Evolutionary conservation across 352 stramenopile species (phyloP).

Genomic region (Thraustochytrium sp.): DNA sequence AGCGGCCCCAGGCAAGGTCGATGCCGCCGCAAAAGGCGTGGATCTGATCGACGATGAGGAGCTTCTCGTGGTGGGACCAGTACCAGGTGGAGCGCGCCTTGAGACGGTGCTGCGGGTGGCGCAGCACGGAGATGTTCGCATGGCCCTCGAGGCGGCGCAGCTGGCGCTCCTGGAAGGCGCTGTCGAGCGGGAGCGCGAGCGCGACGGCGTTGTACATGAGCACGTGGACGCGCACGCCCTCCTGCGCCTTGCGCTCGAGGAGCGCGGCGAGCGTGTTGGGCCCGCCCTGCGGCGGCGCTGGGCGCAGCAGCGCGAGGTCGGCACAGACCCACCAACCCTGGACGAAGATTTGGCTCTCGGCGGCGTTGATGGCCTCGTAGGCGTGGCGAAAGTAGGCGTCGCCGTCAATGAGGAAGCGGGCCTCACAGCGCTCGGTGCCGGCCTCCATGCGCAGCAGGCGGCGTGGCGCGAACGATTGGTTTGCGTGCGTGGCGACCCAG

Average conservation of each 20-base stretch:
- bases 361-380: neutral
- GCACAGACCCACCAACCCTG: constrained; percentile 29
- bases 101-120: constrained; percentile 70
- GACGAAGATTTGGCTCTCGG: constrained; percentile 30
- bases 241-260: constrained; percentile 3
- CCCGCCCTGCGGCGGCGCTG: neutral
- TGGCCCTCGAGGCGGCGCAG: neutral
- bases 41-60: constrained; percentile 77
- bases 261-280: neutral
- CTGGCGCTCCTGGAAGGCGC: neutral
- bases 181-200: neutral
- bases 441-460: neutral
- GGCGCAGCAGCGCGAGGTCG: constrained; percentile 25
- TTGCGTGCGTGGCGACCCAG: constrained; percentile 20
- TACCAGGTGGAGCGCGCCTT: constrained; percentile 54
- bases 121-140: constrained; percentile 75
- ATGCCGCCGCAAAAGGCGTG: constrained; percentile 76
- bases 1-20: constrained; percentile 78
- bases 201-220: constrained; percentile 33
- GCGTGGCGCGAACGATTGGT: constrained; percentile 9
- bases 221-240: constrained; percentile 5
- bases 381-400: neutral
- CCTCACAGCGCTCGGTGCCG: neutral
- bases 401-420: neutral
- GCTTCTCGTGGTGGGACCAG: constrained; percentile 87